Evolutionary conservation across 768 basidiomycete species (phyloP).

Genomic region (Russula compacta): DNA sequence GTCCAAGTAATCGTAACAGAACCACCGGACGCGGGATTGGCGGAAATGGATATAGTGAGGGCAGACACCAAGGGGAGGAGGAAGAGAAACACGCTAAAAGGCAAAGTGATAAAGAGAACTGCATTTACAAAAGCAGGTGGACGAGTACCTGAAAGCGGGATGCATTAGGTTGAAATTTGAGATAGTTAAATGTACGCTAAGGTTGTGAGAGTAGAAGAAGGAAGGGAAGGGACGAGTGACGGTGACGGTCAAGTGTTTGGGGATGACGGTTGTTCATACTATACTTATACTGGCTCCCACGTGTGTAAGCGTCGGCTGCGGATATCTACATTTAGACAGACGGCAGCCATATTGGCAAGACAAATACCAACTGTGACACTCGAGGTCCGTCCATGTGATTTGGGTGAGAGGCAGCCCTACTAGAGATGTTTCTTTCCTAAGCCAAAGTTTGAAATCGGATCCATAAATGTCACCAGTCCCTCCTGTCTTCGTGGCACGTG

Average conservation of each 20-base stretch:
- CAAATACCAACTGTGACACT: too few species aligned
- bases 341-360: too few species aligned
- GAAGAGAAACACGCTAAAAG: slow-evolving; percentile 6
- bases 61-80: slow-evolving; percentile 17
- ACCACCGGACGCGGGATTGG: slow-evolving; percentile 4
- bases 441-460: not conserved
- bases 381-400: too few species aligned
- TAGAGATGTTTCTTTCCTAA: not conserved
- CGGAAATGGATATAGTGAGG: not conserved
- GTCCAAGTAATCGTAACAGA: slow-evolving; percentile 4
- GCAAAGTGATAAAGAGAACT: not conserved
- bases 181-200: not conserved
- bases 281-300: not conserved
- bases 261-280: not conserved
- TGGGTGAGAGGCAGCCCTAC: too few species aligned
- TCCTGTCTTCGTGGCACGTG: too few species aligned
- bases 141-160: not conserved
- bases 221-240: not conserved
- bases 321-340: too few species aligned
- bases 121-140: not conserved
- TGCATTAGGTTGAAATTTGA: not conserved
- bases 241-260: not conserved
- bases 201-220: not conserved
- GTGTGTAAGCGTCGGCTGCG: not conserved
- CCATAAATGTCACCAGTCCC: not conserved